Conservation (phyloP, 1,284 basidiomycete genomes). For the Thelephora terrestris region DNA sequence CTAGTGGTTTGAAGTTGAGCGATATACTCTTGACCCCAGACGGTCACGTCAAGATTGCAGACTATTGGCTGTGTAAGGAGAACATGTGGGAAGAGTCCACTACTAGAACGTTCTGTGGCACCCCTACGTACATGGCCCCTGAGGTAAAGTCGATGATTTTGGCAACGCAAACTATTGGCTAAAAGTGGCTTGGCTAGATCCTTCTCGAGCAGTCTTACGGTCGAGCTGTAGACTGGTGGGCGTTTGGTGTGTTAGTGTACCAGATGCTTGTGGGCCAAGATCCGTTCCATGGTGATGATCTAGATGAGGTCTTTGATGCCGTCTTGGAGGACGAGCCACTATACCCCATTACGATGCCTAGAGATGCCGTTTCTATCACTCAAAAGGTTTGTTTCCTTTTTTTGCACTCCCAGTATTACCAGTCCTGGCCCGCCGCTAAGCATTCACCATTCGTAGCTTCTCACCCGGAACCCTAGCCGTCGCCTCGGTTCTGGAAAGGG, state of each 20-base stretch:
- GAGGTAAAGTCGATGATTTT: constrained; percentile 50
- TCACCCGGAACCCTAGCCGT: constrained; percentile 87
- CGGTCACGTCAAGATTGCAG: constrained; percentile 97
- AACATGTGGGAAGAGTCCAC: constrained; percentile 97
- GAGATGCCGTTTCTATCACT: constrained; percentile 91
- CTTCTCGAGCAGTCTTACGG: constrained; percentile 97
- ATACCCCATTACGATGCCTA: constrained; percentile 99
- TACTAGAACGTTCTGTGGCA: constrained; percentile 99
- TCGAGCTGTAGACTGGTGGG: constrained; percentile 99
- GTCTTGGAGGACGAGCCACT: constrained; percentile 97
- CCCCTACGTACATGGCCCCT: constrained; percentile 99
- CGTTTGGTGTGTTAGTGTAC: constrained; percentile 96
- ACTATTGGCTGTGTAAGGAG: constrained; percentile 99
- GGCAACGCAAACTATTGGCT: not conserved
- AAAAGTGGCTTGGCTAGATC: constrained; percentile 48
- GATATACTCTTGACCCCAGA: constrained; percentile 97
- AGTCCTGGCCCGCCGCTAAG: not conserved
- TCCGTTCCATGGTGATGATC: constrained; percentile 98
- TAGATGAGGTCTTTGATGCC: constrained; percentile 99
- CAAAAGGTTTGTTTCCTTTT: constrained; percentile 58
- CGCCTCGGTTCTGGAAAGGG: constrained; percentile 88
- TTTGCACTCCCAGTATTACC: not conserved
- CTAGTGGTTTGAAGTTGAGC: constrained; percentile 93
- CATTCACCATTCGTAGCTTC: constrained; percentile 42
- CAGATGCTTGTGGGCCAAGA: constrained; percentile 99